Percentiles rank a stretch among this genome's conserved stretches.
phyloP scores from a whole-genome alignment of 2,329 filamentous ascomycete genomes.

The Neofusicoccum laricinum region DNA sequence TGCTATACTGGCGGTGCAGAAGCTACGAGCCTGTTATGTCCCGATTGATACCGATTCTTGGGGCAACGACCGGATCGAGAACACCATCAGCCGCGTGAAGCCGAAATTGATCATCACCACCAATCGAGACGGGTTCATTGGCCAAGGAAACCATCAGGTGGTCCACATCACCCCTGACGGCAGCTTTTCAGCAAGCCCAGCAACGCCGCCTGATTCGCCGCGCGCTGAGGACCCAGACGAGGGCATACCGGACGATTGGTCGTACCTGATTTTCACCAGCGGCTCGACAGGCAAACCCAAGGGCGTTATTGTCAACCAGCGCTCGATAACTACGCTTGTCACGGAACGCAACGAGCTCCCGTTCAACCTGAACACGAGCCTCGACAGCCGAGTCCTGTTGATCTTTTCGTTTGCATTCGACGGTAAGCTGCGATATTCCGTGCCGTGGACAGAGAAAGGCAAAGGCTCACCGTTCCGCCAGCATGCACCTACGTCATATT shows the following conservation, averaged over 20 bases:
- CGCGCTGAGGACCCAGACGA: not conserved
- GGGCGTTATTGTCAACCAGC: slow-evolving; percentile 23
- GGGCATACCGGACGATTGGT: not conserved
- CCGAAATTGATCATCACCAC: not conserved
- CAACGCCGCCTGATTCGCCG: not conserved
- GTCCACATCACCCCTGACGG: not conserved
- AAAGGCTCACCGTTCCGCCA: not conserved
- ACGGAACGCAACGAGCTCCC: not conserved
- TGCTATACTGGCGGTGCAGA: not conserved
- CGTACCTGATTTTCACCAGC: slow-evolving; percentile 64
- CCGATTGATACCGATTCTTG: not conserved
- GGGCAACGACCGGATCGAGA: slow-evolving; percentile 11
- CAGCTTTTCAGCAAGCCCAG: not conserved
- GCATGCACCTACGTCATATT: slow-evolving; percentile 52
- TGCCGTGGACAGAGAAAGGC: not conserved
- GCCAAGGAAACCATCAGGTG: not conserved
- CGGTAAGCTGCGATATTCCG: slow-evolving; percentile 31
- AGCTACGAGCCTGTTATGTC: slow-evolving; percentile 7
- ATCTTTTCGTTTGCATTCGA: slow-evolving; percentile 52
- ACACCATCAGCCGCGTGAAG: not conserved
- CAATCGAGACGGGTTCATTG: not conserved
- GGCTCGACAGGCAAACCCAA: slow-evolving; percentile 19
- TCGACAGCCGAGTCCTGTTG: not conserved
- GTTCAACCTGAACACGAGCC: not conserved
- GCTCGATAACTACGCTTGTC: not conserved